Evolutionary conservation across 495 filamentous ascomycete genomes (phyloP).

Genomic region (Penicillium bialowiezense): DNA sequence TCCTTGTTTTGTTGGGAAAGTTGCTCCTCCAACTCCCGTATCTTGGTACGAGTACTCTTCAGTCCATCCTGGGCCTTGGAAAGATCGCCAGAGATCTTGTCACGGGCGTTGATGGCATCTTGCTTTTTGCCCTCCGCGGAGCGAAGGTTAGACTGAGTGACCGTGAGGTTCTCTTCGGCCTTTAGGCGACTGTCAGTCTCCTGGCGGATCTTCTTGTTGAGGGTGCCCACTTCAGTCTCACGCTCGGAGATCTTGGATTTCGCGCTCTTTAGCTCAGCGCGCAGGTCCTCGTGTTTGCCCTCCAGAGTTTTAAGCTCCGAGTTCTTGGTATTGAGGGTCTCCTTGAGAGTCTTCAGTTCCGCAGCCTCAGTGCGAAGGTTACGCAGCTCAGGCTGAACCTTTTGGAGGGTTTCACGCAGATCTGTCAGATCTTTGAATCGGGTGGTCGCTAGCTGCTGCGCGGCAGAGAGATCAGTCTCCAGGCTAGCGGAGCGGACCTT

Average conservation of each 20-base stretch:
- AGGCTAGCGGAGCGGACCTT: conserved; percentile 66
- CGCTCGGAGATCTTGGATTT: conserved; percentile 68
- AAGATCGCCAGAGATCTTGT: conserved; percentile 66
- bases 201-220: conserved; percentile 72
- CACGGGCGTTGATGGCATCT: conserved; percentile 66
- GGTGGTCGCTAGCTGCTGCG: conserved; percentile 77
- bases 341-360: conserved; percentile 65
- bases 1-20: conserved; percentile 62
- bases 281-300: conserved; percentile 74
- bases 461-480: conserved; percentile 81
- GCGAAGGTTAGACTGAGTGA: conserved; percentile 70
- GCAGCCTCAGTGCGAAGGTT: conserved; percentile 71
- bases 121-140: conserved; percentile 73
- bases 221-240: conserved; percentile 69
- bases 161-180: conserved; percentile 71
- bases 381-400: conserved; percentile 80
- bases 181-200: conserved; percentile 69
- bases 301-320: conserved; percentile 72
- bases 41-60: conserved; percentile 54
- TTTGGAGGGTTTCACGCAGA: conserved; percentile 72
- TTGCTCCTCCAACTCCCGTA: conserved; percentile 72
- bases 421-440: conserved; percentile 88
- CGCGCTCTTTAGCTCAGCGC: conserved; percentile 64
- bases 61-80: conserved; percentile 68
- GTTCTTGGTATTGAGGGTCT: conserved; percentile 66